Base-by-base conservation (phyloP, 768 basidiomycete species). In the Lactarius quietus region DNA sequence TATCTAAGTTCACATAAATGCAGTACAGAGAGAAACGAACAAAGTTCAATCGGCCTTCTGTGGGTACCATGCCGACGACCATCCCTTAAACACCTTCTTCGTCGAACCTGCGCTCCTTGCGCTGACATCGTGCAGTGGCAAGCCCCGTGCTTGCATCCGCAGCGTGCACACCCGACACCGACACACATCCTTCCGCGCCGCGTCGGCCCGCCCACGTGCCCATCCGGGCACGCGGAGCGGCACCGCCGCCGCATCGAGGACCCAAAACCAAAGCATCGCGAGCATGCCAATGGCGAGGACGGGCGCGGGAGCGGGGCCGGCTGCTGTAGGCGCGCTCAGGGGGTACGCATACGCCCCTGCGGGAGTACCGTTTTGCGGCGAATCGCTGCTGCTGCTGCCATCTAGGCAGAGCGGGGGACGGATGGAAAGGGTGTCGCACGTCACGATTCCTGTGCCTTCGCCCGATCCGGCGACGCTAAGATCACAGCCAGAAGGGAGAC, bases 111-210 rank as follows among this genome's bases (percentile, higher is more conserved):
- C 10, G 2, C 33, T 20, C 38, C 48, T 57, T 48, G 61, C 18
- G 23, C 64, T 26, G 29, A 39, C 12, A 6, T 60, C 56, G 28
- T 66, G 65, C 0, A 66, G 65, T 6, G 65, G 65, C 6, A n/a
- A 56, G 8, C 65, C 39, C 20, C 31, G 38, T 57, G 65, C 65
- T 41, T 66, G 61, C 33, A 28, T 59, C 38, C 65, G 61, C n/a
- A 66, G 12, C 0, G n/a, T 54, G n/a, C 65, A 66, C 51, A 66
- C 65, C 0, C 65, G 65, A 59, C 65, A 66, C 41, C 65, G 65
- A 62, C 65, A 66, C 26, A 26, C 33, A 31, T 29, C 26, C 2
- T 59, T 62, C 52, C 35, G 14, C 23, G 20, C 56, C 8, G 29
- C 53, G 3, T 3, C 64, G 23, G 10, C 33, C 28, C 20, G 7